phyloP scores from a whole-genome alignment of 2,329 filamentous ascomycete species.

The Clarireedia hainanense region DNA sequence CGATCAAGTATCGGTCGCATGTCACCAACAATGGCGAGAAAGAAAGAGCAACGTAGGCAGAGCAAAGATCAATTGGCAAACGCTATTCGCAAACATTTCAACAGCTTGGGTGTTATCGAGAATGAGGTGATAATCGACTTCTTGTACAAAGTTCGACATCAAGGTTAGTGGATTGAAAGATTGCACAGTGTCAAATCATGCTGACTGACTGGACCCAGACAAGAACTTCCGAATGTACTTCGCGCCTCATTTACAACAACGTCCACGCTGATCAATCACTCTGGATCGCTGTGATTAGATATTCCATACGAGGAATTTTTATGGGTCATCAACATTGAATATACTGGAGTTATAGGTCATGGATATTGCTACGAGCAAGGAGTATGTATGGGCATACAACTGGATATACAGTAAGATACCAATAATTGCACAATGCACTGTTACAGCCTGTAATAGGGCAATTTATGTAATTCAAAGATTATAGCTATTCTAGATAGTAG shows the following conservation, averaged over 20 bases:
- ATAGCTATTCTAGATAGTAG: too few relatives aligned
- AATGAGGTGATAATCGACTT: conserved; percentile 69
- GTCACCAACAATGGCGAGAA: conserved; percentile 69
- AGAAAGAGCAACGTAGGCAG: conserved; percentile 56
- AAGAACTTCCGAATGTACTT: conserved; percentile 34
- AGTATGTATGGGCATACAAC: too few relatives aligned
- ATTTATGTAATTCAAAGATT: too few relatives aligned
- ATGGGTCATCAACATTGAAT: too few relatives aligned
- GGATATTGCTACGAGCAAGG: too few relatives aligned
- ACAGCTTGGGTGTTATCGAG: conserved; percentile 69
- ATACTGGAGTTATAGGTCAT: too few relatives aligned
- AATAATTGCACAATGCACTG: too few relatives aligned
- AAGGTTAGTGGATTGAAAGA: conserved; percentile 20
- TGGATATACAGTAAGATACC: too few relatives aligned
- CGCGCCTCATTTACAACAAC: conserved; percentile 25
- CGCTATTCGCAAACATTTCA: conserved; percentile 75
- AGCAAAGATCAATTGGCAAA: conserved; percentile 65
- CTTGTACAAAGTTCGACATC: conserved; percentile 30
- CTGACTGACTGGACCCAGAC: conserved; percentile 21
- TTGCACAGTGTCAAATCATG: conserved; percentile 7
- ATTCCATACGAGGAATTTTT: too few relatives aligned
- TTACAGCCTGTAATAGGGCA: too few relatives aligned
- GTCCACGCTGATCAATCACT: background rate
- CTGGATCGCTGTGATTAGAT: too few relatives aligned
- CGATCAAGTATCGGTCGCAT: conserved; percentile 59